These are phyloP conservation scores for Pistacia vera DNA, from an alignment of 345 rosid species.

Conservation along the genomic window DNA sequence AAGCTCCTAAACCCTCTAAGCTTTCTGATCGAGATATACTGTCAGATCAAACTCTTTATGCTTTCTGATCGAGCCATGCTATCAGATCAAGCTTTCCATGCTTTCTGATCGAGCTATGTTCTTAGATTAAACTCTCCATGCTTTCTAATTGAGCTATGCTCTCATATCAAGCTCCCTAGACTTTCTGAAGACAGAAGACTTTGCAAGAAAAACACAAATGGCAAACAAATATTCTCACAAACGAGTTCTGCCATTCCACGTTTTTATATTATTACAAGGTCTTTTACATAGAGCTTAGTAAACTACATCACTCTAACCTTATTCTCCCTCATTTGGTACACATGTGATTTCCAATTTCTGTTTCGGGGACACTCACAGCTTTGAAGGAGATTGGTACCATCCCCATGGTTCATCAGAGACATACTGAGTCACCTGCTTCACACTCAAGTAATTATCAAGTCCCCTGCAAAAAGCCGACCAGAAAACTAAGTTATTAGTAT, in stretches of 20 bases:
- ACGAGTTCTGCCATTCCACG: background rate
- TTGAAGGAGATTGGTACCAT: no score
- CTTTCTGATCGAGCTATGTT: no score
- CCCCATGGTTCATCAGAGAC: no score
- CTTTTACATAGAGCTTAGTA: background rate
- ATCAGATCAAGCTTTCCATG: no score
- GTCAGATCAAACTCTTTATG: no score
- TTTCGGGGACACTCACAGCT: slow-evolving; percentile 42
- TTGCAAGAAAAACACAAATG: background rate
- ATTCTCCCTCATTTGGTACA: background rate
- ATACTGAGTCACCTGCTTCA: slow-evolving; percentile 92
- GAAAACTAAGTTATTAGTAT: background rate
- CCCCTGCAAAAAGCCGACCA: slow-evolving; percentile 55
- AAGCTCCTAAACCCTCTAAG: no score
- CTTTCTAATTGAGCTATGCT: no score
- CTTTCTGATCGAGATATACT: no score
- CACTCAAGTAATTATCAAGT: slow-evolving; percentile 82
- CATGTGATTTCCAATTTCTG: background rate
- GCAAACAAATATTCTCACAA: background rate
- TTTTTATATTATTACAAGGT: background rate
- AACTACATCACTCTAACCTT: background rate
- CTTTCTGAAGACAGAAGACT: no score
- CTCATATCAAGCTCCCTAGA: no score
- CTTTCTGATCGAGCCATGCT: no score
- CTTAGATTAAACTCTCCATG: no score